Conservation (phyloP, 106 monocot species). For the Allium fistulosum region DNA sequence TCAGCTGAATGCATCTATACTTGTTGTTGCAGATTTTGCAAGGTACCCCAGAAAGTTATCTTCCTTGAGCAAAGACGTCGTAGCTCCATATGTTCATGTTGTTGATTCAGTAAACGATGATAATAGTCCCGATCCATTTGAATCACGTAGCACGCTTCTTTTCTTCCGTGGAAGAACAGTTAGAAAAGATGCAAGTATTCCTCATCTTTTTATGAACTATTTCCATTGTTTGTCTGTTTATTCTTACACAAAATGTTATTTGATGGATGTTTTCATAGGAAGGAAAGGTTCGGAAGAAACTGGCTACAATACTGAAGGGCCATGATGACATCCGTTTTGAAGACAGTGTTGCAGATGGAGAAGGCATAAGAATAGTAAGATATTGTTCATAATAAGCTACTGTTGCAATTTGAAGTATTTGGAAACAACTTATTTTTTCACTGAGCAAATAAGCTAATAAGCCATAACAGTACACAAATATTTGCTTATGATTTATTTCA, state of each 20-base stretch:
- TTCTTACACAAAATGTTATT: too few relatives aligned
- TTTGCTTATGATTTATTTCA: too few relatives aligned
- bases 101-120: constrained; percentile 66
- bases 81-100: constrained; percentile 85
- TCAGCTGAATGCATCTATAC: constrained; percentile 80
- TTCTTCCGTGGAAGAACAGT: constrained; percentile 91
- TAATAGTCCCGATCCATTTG: constrained; percentile 63
- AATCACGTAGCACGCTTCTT: constrained; percentile 75
- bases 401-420: neutral
- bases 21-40: constrained; percentile 85
- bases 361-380: constrained; percentile 81
- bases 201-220: neutral
- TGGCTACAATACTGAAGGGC: constrained; percentile 67
- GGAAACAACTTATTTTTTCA: neutral
- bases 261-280: constrained; percentile 33
- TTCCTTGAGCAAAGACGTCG: constrained; percentile 72
- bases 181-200: constrained; percentile 65
- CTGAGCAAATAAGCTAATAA: too few relatives aligned
- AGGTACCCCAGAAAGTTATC: constrained; percentile 50
- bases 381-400: neutral
- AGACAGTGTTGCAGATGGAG: constrained; percentile 71
- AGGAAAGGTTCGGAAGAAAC: constrained; percentile 64
- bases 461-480: too few relatives aligned
- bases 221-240: neutral
- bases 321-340: constrained; percentile 67